Conservation (phyloP, 1,284 basidiomycete genomes). For the Tetrapyrgos nigripes region DNA sequence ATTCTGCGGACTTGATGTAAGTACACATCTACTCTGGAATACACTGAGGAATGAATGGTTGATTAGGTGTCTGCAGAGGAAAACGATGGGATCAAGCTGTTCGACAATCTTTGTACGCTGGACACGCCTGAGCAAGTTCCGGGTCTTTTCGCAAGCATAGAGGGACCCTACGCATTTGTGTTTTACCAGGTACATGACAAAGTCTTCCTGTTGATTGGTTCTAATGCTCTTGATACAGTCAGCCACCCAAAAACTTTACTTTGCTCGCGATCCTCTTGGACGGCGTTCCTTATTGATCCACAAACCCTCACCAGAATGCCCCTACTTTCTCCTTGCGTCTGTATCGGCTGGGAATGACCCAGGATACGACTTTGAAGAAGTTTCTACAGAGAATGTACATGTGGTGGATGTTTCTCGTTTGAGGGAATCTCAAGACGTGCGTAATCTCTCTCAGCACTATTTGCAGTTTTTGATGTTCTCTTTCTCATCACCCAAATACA, state of each 20-base stretch:
- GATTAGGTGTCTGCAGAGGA: conserved; percentile 58
- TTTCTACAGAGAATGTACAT: conserved; percentile 66
- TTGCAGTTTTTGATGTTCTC: not conserved
- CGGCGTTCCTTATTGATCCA: conserved; percentile 87
- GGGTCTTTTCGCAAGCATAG: conserved; percentile 66
- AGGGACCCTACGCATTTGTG: conserved; percentile 92
- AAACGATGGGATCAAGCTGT: conserved; percentile 83
- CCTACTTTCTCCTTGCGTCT: conserved; percentile 69
- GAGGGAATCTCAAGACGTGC: conserved; percentile 29
- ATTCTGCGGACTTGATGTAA: conserved; percentile 77
- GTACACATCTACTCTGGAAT: conserved; percentile 16
- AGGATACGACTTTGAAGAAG: conserved; percentile 61
- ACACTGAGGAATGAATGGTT: not conserved
- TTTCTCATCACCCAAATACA: conserved; percentile 24
- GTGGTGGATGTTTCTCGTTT: conserved; percentile 51
- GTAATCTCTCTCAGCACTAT: not conserved
- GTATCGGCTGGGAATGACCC: conserved; percentile 60
- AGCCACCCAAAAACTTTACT: conserved; percentile 62
- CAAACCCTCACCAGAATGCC: conserved; percentile 50
- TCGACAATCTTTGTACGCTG: conserved; percentile 52
- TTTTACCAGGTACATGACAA: conserved; percentile 71
- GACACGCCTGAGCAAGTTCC: conserved; percentile 51
- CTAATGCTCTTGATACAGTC: conserved; percentile 42
- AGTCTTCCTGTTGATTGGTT: conserved; percentile 6
- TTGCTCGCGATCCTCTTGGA: conserved; percentile 90